Percentiles rank a stretch among this genome's conserved stretches.
Conservation (phyloP, 257 asterid species). For the Solanum ahanhuiri region DNA sequence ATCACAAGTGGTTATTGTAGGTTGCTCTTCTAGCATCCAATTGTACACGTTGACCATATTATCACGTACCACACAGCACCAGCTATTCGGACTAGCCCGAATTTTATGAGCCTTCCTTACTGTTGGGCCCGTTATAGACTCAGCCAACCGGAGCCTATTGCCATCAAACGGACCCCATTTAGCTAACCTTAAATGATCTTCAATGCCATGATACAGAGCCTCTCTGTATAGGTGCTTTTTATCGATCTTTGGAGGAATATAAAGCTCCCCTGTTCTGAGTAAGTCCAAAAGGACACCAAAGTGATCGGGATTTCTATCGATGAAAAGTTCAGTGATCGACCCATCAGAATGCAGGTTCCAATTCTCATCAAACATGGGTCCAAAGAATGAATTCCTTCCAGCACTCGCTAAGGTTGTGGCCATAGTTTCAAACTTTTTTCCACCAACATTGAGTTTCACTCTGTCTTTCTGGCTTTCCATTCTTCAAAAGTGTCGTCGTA, state of each 20-base stretch:
- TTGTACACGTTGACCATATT: slow-evolving; percentile 32
- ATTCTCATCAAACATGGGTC: slow-evolving; percentile 66
- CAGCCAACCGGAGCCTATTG: slow-evolving; percentile 11
- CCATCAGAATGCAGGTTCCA: slow-evolving; percentile 47
- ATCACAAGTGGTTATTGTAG: slow-evolving; percentile 47
- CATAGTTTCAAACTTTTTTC: slow-evolving; percentile 53
- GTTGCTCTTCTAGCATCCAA: slow-evolving; percentile 78
- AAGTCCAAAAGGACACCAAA: no score
- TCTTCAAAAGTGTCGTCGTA: not conserved
- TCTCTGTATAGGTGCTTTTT: slow-evolving; percentile 21
- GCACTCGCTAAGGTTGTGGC: slow-evolving; percentile 16
- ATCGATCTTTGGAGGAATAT: no score
- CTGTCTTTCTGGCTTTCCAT: slow-evolving; percentile 72
- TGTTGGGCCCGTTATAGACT: no score
- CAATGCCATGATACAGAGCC: slow-evolving; percentile 60
- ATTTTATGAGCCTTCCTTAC: no score
- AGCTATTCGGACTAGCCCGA: slow-evolving; percentile 2
- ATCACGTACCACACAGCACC: no score
- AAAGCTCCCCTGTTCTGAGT: no score
- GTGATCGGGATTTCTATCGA: no score
- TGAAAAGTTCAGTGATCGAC: not conserved
- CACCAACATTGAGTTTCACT: slow-evolving; percentile 68
- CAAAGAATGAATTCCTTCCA: slow-evolving; percentile 69
- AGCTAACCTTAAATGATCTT: slow-evolving; percentile 61
- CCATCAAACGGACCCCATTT: slow-evolving; percentile 78